These are phyloP conservation scores for Xylogone sp. DNA, from an alignment of 2,329 filamentous ascomycete genomes.

Conservation along the genomic window DNA sequence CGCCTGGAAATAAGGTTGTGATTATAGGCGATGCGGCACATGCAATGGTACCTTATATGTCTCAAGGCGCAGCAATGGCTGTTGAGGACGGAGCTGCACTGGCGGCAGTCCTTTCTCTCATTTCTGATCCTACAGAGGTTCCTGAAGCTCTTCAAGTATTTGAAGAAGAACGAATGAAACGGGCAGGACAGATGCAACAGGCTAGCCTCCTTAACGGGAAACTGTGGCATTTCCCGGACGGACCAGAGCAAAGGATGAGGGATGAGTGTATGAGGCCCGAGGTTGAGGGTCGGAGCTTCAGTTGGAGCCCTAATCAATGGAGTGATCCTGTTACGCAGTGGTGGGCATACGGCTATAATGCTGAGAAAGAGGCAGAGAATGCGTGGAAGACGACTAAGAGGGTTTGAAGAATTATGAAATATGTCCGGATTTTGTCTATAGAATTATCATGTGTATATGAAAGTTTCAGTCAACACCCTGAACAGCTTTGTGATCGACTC, in stretches of 20 bases:
- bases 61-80: slow-evolving; percentile 39
- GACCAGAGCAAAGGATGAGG: slow-evolving; percentile 50
- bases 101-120: slow-evolving; percentile 26
- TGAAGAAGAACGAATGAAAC: slow-evolving; percentile 30
- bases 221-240: slow-evolving; percentile 47
- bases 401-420: too few relatives aligned
- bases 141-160: slow-evolving; percentile 31
- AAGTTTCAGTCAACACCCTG: too few relatives aligned
- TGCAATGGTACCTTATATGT: slow-evolving; percentile 40
- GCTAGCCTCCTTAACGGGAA: slow-evolving; percentile 42
- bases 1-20: slow-evolving; percentile 22
- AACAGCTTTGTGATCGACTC: too few relatives aligned
- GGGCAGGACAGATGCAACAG: slow-evolving; percentile 37
- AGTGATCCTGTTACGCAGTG: slow-evolving; percentile 35
- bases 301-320: slow-evolving; percentile 37
- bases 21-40: slow-evolving; percentile 38
- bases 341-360: slow-evolving; percentile 38
- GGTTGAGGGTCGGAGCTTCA: slow-evolving; percentile 30
- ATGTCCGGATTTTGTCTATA: too few relatives aligned
- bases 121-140: slow-evolving; percentile 25
- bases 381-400: slow-evolving; percentile 6
- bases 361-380: slow-evolving; percentile 20
- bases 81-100: slow-evolving; percentile 39
- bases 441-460: too few relatives aligned
- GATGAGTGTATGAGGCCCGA: slow-evolving; percentile 38